phyloP scores from a whole-genome alignment of 2,329 filamentous ascomycete species.

The Colletotrichum lini region DNA sequence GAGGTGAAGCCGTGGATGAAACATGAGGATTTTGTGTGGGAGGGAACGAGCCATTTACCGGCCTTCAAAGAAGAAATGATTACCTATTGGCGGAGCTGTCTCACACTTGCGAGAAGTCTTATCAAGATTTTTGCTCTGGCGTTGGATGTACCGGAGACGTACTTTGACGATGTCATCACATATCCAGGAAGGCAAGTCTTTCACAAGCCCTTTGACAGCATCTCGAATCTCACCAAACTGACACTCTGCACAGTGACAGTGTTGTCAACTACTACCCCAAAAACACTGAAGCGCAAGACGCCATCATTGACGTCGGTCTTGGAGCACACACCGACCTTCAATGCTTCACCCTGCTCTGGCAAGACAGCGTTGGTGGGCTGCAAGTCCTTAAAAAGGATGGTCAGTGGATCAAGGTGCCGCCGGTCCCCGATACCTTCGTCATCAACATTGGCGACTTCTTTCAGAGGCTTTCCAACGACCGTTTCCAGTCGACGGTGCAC shows the following conservation, averaged over 20 bases:
- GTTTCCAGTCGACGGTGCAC: conserved; percentile 59
- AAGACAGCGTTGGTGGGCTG: conserved; percentile 59
- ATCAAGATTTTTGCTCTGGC: conserved; percentile 46
- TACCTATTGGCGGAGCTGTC: conserved; percentile 42
- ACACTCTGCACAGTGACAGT: conserved; percentile 33
- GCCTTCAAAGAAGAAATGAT: conserved; percentile 42
- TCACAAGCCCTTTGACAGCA: too few relatives aligned
- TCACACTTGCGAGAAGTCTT: conserved; percentile 46
- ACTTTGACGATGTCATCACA: conserved; percentile 44
- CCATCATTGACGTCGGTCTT: conserved; percentile 55
- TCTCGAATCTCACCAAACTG: not conserved
- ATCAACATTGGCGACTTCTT: conserved; percentile 48
- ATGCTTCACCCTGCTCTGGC: conserved; percentile 64
- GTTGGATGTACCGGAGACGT: conserved; percentile 43
- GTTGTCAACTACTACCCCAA: conserved; percentile 62
- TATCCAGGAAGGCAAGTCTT: conserved; percentile 40
- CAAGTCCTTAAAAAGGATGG: conserved; percentile 59
- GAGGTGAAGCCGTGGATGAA: conserved; percentile 41
- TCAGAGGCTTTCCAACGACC: conserved; percentile 46
- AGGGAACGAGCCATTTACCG: conserved; percentile 42
- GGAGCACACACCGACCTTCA: conserved; percentile 65
- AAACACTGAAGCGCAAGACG: conserved; percentile 50
- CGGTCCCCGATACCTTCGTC: conserved; percentile 46
- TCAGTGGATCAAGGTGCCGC: conserved; percentile 52
- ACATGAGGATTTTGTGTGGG: conserved; percentile 44